Base-by-base conservation (phyloP, 371 early-diverging fungal genomes). In the Zopfochytrium polystomum region DNA sequence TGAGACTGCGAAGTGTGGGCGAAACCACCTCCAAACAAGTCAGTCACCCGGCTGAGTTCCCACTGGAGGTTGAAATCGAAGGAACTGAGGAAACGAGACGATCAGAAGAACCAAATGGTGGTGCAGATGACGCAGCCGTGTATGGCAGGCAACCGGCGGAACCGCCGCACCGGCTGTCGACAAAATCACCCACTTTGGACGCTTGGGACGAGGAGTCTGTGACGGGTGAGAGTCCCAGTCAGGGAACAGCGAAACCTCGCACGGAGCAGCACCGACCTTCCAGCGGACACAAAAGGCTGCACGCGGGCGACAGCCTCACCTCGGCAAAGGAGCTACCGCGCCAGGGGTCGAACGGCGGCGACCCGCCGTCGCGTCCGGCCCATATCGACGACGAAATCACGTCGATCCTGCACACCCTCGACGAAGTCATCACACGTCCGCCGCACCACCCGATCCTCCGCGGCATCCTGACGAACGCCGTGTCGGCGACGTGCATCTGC, bases 401-500 rank as follows among this genome's bases (percentile, higher is more conserved):
- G 6, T 32, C 42, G 25, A 31, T 55, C 20, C 48, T 62, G 1
- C 11, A 46, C n/a, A 46, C 55, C 18, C 56, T 62, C 3, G 63
- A 62, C 34, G 48, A 33, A 30, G 55, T 62, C 22, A 53, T 55
- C 7, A 42, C 63, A 7, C 45, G 49, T 1, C 46, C 42, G 35
- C 13, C 25, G 3, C 9, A 34, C 1, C 49, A 49, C 30, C 13
- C 23, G 1, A n/a, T 29, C n/a, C 18, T 51, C 0, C 22, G 20
- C 5, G 11, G 45, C 3, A 22, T 46, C 4, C 13, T 38, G 11
- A 35, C 58, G 7, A 32, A 34, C 30, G 57, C 58, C 5, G 23
- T 63, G 0, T 58, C 56, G 31, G 38, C 58, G 0, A 34, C 46
- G 23, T 35, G 30, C 4, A 51, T 63, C 2, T 26, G 55, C 20